Evolutionary conservation across 2,329 filamentous ascomycete genomes (phyloP), one percentile per base, ranked within the genome.

Genomic region (Trichoderma semiorbis): DNA sequence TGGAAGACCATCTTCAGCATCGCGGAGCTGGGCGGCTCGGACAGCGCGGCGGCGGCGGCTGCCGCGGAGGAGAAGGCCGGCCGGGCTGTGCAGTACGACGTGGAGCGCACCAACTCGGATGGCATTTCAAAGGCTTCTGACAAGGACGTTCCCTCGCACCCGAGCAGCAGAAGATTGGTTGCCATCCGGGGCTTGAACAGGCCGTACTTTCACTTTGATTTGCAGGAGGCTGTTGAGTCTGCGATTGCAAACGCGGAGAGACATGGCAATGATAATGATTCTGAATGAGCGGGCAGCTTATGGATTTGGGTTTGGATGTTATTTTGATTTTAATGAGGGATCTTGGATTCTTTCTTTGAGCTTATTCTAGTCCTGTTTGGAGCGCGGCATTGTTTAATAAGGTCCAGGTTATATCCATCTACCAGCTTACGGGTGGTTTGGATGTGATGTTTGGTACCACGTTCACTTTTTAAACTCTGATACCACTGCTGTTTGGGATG

Each of bases 1-100:
- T 82, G 80, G 80, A 95, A 94, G 81, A 93, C 94, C 26, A 95
- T 98, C 76, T 98, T 98, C 86, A 94, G 90, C 78, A 95, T 98
- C 39, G 93, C 95, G 1, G 94, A 97, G 78, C 89, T 97, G 66
- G 90, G 93, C 72, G 92, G 94, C 11, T 84, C 85, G 1, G 84
- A 90, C 70, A 93, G 91, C 21, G 92, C 92, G 0, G 76, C 79
- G 10, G 75, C 75, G 14, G 78, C 78, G 30, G 91, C 91, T 1
- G 88, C 88, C 0, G 84, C 85, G 3, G 92, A 92, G 0, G 92
- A 95, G 76, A 83, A 87, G 70, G 82, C 72, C 50, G 74, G 73
- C 36, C 73, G 71, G 11, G 39, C 72, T 5, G n/a, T 75, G 18
- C 72, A 75, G 18, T 72, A 78, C 43, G 80, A 81, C 14, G 75